A percentile compares a stretch with the other conserved stretches of the same genome.
Conservation (phyloP, 2,329 filamentous ascomycete species). For the Arthrobotrys sphaeroides region DNA sequence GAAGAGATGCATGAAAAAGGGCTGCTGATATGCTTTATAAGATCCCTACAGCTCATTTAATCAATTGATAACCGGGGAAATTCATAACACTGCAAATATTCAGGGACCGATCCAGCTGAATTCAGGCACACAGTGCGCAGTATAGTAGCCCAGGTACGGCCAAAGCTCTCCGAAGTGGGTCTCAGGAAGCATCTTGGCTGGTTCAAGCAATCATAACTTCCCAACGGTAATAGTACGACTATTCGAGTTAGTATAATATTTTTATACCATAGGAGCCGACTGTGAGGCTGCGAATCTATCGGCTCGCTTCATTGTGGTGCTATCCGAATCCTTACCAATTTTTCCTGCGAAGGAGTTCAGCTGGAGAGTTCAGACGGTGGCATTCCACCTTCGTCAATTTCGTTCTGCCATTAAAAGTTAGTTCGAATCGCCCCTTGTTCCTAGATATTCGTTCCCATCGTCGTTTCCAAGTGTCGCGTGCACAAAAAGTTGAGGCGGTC, state of each 20-base stretch:
- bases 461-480: neutral
- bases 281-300: too few species aligned
- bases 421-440: neutral
- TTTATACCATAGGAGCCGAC: neutral
- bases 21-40: neutral
- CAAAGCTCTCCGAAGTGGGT: neutral
- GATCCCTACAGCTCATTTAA: neutral
- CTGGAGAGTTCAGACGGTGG: slow-evolving; percentile 18
- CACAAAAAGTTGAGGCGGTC: slow-evolving; percentile 2
- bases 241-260: neutral
- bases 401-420: slow-evolving; percentile 4
- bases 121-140: neutral
- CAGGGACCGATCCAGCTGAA: neutral
- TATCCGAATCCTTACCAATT: slow-evolving; percentile 3
- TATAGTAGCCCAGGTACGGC: neutral
- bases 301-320: slow-evolving; percentile 3
- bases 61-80: neutral
- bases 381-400: slow-evolving; percentile 10
- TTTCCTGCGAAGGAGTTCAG: neutral
- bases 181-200: slow-evolving; percentile 1
- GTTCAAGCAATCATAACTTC: slow-evolving; percentile 12
- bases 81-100: neutral
- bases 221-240: neutral
- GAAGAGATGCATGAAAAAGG: neutral
- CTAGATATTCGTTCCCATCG: neutral